phyloP scores from a whole-genome alignment of 2,329 filamentous ascomycete species.

The Coniochaeta sp. region DNA sequence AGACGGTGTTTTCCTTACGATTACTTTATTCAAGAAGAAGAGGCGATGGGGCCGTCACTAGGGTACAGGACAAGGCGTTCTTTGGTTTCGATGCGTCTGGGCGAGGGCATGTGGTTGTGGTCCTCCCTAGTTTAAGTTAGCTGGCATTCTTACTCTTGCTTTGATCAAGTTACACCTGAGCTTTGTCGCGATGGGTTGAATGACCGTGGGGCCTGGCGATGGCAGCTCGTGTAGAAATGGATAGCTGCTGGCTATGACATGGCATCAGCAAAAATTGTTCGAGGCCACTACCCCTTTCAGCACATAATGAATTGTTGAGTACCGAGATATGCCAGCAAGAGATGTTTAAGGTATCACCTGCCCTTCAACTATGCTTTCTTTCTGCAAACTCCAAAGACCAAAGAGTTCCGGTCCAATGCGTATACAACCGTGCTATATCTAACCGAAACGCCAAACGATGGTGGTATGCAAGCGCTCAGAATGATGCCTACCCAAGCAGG shows the following conservation, averaged over 20 bases:
- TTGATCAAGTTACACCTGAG: neutral
- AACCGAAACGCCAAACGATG: constrained; percentile 1
- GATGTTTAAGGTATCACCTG: neutral
- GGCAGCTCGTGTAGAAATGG: neutral
- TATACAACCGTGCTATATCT: neutral
- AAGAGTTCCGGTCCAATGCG: neutral
- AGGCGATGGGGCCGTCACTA: neutral
- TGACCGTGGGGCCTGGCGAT: neutral
- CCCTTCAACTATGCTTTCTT: neutral
- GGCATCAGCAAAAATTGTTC: neutral
- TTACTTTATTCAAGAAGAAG: neutral
- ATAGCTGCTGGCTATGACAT: neutral
- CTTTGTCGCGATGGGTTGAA: neutral
- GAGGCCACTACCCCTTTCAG: neutral
- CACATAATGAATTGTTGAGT: neutral
- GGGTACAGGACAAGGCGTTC: neutral
- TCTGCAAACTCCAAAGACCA: neutral
- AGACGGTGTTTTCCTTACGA: neutral
- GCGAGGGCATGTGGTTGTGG: neutral
- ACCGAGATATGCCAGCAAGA: neutral
- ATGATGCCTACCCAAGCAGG: neutral
- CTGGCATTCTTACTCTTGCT: neutral
- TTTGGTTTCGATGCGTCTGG: neutral
- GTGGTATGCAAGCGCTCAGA: neutral
- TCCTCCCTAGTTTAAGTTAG: neutral